Conservation (phyloP, 495 filamentous ascomycete species). For the Xylaria intraflava region DNA sequence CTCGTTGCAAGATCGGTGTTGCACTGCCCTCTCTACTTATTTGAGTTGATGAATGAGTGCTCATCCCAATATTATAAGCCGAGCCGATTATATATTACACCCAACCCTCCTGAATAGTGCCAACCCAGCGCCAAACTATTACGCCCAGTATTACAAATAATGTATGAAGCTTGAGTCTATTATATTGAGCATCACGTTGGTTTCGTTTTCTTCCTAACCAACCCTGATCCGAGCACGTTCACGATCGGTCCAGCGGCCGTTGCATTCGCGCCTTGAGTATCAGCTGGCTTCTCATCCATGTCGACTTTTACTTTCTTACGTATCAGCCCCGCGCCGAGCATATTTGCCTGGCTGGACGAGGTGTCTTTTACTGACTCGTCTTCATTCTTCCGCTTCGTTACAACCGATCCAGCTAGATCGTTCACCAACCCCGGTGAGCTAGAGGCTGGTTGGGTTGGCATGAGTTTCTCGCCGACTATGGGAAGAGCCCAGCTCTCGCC, state of each 20-base stretch:
- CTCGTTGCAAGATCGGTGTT: background rate
- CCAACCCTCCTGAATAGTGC: background rate
- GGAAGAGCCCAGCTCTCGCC: conserved; percentile 44
- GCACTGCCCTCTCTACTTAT: too few species aligned
- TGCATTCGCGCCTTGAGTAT: background rate
- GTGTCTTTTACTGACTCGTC: conserved; percentile 1
- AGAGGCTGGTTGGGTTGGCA: conserved; percentile 9
- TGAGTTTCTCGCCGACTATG: conserved; percentile 28
- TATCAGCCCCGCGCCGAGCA: conserved; percentile 43
- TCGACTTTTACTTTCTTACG: conserved; percentile 57
- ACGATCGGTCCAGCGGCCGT: conserved; percentile 27
- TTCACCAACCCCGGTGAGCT: conserved; percentile 16
- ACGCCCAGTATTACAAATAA: background rate
- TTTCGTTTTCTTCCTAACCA: conserved; percentile 65
- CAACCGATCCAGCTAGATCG: conserved; percentile 31
- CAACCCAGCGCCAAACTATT: background rate
- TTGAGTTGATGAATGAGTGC: background rate
- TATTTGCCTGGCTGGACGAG: conserved; percentile 19
- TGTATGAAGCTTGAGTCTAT: background rate
- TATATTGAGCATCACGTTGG: conserved; percentile 3
- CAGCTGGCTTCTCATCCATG: background rate
- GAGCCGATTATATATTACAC: background rate
- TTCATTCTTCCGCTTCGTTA: conserved; percentile 30
- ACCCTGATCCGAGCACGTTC: conserved; percentile 50
- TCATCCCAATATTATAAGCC: background rate